phyloP scores from a whole-genome alignment of 306 rosid species.

The Fragaria nilgerrensis region DNA sequence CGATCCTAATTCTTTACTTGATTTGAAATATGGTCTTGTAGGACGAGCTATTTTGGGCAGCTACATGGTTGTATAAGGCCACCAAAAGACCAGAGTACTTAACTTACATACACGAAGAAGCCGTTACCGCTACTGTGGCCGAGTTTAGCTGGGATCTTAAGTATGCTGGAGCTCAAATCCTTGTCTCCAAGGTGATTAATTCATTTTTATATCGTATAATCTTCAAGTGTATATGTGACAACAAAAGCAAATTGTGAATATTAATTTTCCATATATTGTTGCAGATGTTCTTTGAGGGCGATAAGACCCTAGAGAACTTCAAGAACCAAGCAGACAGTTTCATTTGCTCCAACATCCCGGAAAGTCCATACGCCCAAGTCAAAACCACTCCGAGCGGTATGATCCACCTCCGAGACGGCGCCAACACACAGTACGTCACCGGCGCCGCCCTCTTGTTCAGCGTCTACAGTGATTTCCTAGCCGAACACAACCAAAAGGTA shows the following conservation, averaged over 20 bases:
- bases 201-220: neutral
- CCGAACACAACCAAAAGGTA: constrained; percentile 40
- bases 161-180: constrained; percentile 85
- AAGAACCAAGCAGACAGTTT: constrained; percentile 66
- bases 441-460: constrained; percentile 51
- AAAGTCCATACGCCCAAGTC: constrained; percentile 72
- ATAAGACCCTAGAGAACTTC: constrained; percentile 38
- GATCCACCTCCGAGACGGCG: constrained; percentile 80
- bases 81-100: constrained; percentile 45
- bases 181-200: constrained; percentile 49
- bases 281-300: constrained; percentile 62
- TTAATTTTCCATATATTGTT: neutral
- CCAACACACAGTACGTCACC: constrained; percentile 79
- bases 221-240: neutral
- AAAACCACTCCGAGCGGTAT: constrained; percentile 60
- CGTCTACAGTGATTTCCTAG: constrained; percentile 62
- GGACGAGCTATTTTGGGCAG: constrained; percentile 97
- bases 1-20: neutral
- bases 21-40: constrained; percentile 6
- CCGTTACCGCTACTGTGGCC: constrained; percentile 57
- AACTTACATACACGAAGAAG: constrained; percentile 54
- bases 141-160: constrained; percentile 99
- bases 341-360: constrained; percentile 75
- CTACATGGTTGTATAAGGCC: constrained; percentile 76
- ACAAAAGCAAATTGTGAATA: neutral